Conservation (phyloP, 139 green algal species). For the Marvania coccoides region DNA sequence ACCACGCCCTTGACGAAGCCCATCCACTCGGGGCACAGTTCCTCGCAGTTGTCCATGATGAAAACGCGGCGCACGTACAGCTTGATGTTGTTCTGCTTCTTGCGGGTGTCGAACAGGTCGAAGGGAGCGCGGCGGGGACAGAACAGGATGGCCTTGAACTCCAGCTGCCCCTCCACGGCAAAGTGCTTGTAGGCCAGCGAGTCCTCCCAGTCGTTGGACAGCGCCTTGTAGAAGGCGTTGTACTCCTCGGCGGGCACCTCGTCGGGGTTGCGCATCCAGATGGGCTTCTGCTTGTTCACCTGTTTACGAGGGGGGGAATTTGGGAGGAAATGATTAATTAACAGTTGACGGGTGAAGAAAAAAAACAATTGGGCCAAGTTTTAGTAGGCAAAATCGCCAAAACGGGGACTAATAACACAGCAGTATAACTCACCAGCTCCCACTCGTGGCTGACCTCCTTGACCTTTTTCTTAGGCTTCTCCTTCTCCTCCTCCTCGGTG, state of each 20-base stretch:
- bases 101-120: conserved; percentile 96
- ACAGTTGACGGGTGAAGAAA: no score
- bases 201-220: conserved; percentile 99
- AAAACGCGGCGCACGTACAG: conserved; percentile 99
- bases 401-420: no score
- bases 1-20: conserved; percentile 97
- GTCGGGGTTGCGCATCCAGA: conserved; percentile 98
- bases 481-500: conserved; percentile 54
- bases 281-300: conserved; percentile 99
- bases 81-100: conserved; percentile 99
- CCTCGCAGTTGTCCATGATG: conserved; percentile 99
- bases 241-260: conserved; percentile 72
- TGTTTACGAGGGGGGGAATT: no score
- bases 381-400: no score
- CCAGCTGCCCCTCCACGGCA: conserved; percentile 95
- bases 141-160: conserved; percentile 98
- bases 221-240: conserved; percentile 43
- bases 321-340: no score
- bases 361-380: no score
- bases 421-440: no score
- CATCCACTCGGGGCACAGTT: conserved; percentile 95
- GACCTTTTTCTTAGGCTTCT: conserved; percentile 82
- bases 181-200: conserved; percentile 96
- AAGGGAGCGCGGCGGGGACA: conserved; percentile 93
- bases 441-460: conserved; percentile 98